Evolutionary conservation across 1,284 basidiomycete species (phyloP).

Genomic region (Ustilago sp.): DNA sequence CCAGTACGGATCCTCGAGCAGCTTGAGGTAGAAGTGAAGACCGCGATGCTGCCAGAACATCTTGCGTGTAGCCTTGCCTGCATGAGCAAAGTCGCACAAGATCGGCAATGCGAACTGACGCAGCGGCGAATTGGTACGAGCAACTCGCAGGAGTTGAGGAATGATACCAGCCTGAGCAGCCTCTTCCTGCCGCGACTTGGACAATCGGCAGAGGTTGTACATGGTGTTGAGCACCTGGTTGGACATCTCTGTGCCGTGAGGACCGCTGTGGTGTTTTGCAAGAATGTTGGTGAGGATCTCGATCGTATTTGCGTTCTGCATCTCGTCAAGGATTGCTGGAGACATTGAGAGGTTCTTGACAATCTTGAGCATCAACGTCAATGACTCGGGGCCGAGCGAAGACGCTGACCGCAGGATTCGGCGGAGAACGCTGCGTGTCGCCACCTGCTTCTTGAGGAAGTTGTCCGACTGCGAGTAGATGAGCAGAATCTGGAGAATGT

Average conservation of each 20-base stretch:
- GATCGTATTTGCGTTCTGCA: slow-evolving; percentile 95
- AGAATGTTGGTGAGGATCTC: slow-evolving; percentile 87
- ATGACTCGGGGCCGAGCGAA: slow-evolving; percentile 77
- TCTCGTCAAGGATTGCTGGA: slow-evolving; percentile 84
- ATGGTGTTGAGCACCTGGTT: slow-evolving; percentile 66
- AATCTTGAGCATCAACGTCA: slow-evolving; percentile 90
- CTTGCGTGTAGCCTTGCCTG: slow-evolving; percentile 62
- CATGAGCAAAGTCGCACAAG: slow-evolving; percentile 76
- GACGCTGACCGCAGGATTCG: slow-evolving; percentile 74
- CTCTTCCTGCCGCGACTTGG: slow-evolving; percentile 80
- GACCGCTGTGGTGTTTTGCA: slow-evolving; percentile 81
- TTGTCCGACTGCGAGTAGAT: slow-evolving; percentile 94
- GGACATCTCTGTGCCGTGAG: slow-evolving; percentile 77
- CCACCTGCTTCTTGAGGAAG: slow-evolving; percentile 89
- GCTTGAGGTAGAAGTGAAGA: slow-evolving; percentile 78
- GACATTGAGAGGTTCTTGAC: slow-evolving; percentile 93
- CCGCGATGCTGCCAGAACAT: slow-evolving; percentile 68
- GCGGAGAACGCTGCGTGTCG: slow-evolving; percentile 86
- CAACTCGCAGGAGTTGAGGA: slow-evolving; percentile 86
- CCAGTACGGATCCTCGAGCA: slow-evolving; percentile 94
- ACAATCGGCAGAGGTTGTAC: slow-evolving; percentile 64
- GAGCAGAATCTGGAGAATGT: slow-evolving; percentile 88
- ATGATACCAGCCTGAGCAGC: slow-evolving; percentile 94
- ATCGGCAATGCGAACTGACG: slow-evolving; percentile 97
- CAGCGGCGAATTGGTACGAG: slow-evolving; percentile 86